These are phyloP conservation scores for Alisma plantagoaquatica DNA, from an alignment of 106 monocot species.

Conservation along the genomic window DNA sequence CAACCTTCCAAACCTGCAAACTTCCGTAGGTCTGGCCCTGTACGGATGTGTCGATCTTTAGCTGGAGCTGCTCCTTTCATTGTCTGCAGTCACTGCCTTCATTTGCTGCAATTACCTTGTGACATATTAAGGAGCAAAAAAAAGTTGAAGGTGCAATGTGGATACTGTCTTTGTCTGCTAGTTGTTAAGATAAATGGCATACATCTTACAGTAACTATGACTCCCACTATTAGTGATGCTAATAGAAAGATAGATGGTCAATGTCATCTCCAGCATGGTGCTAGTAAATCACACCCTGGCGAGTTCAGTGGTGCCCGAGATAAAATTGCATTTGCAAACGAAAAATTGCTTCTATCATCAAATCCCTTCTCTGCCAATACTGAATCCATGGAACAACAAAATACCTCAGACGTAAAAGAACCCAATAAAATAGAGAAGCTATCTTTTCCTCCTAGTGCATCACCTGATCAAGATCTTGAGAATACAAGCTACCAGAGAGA, in stretches of 20 bases:
- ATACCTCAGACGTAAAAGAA: slow-evolving; percentile 29
- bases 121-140: slow-evolving; percentile 21
- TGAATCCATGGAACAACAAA: slow-evolving; percentile 35
- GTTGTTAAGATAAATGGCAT: slow-evolving; percentile 51
- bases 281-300: too few species aligned
- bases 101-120: slow-evolving; percentile 64
- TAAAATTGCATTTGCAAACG: slow-evolving; percentile 17
- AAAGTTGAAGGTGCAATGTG: slow-evolving; percentile 52
- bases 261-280: too few species aligned
- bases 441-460: slow-evolving; percentile 31
- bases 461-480: slow-evolving; percentile 33
- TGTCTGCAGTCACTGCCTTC: slow-evolving; percentile 66
- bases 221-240: slow-evolving; percentile 6
- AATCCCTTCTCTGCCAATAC: slow-evolving; percentile 26
- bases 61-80: slow-evolving; percentile 77
- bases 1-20: slow-evolving; percentile 20
- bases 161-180: slow-evolving; percentile 62
- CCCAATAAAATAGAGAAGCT: slow-evolving; percentile 43
- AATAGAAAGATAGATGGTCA: slow-evolving; percentile 9
- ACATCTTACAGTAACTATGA: slow-evolving; percentile 26
- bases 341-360: slow-evolving; percentile 45
- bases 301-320: background rate
- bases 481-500: slow-evolving; percentile 40
- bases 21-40: slow-evolving; percentile 19
- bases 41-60: slow-evolving; percentile 44